These are phyloP conservation scores for Russula olivacea DNA, from an alignment of 768 basidiomycete species.

Conservation along the genomic window DNA sequence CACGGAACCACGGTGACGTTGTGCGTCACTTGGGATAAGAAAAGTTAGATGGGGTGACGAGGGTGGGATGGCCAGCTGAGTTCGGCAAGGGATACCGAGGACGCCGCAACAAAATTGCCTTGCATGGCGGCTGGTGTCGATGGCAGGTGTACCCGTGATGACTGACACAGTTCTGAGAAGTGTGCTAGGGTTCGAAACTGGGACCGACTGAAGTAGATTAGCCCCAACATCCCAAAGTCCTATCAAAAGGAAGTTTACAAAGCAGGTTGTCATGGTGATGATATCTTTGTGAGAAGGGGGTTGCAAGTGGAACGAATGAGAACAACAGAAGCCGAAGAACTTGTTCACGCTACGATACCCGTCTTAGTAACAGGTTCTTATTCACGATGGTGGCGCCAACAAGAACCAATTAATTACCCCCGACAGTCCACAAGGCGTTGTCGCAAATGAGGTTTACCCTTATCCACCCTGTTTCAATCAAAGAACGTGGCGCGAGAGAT, in stretches of 20 bases:
- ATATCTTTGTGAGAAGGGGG: neutral
- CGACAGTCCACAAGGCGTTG: neutral
- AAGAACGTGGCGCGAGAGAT: neutral
- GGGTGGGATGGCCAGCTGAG: neutral
- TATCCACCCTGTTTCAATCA: neutral
- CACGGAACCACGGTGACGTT: neutral
- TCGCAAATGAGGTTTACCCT: neutral
- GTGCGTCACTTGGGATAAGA: neutral
- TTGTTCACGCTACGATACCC: too few relatives aligned
- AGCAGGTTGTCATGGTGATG: neutral
- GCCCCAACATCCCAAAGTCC: neutral
- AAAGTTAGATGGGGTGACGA: too few relatives aligned
- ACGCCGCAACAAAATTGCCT: too few relatives aligned
- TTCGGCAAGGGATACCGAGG: neutral
- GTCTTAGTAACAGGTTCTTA: neutral
- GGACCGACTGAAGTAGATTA: neutral
- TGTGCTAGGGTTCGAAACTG: neutral
- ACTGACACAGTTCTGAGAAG: neutral
- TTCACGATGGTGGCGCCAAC: too few relatives aligned
- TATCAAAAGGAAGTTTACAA: neutral
- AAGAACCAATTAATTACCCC: neutral
- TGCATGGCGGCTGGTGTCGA: neutral
- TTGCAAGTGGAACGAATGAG: neutral
- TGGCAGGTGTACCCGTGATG: neutral
- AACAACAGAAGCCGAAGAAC: neutral